Percentiles rank a stretch among this genome's conserved stretches.
These are phyloP conservation scores for Phellinidium pouzarii DNA, from an alignment of 1,284 basidiomycete genomes.

Conservation along the genomic window DNA sequence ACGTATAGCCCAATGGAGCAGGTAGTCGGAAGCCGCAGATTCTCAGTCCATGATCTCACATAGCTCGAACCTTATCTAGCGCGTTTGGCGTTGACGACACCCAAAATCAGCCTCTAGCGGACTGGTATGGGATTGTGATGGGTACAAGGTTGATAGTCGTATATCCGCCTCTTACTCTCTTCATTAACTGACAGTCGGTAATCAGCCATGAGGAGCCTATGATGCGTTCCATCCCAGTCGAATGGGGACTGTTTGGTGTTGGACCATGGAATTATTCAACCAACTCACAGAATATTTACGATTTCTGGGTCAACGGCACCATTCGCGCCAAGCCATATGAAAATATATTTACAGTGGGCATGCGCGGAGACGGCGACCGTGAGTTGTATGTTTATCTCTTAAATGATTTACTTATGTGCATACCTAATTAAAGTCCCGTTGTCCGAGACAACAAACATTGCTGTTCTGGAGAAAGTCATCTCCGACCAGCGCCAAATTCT, in stretches of 20 bases:
- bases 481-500: slow-evolving; percentile 58
- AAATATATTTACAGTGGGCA: slow-evolving; percentile 56
- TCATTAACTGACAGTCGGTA: neutral
- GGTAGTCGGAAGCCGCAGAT: too few relatives aligned
- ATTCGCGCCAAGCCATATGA: slow-evolving; percentile 52
- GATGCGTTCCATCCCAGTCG: slow-evolving; percentile 55
- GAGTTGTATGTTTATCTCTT: slow-evolving; percentile 21
- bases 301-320: slow-evolving; percentile 54
- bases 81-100: slow-evolving; percentile 64
- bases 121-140: slow-evolving; percentile 66
- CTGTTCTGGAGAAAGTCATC: slow-evolving; percentile 49
- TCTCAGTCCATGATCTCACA: too few relatives aligned
- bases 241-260: slow-evolving; percentile 47
- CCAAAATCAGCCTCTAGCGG: slow-evolving; percentile 57
- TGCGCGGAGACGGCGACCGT: slow-evolving; percentile 59
- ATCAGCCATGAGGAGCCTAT: slow-evolving; percentile 58
- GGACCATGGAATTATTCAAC: slow-evolving; percentile 57
- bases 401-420: neutral
- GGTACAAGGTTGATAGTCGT: slow-evolving; percentile 40
- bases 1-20: slow-evolving; percentile 38
- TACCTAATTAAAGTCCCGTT: slow-evolving; percentile 41
- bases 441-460: slow-evolving; percentile 39
- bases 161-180: neutral
- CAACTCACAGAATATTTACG: slow-evolving; percentile 47
- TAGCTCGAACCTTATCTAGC: too few relatives aligned